Conservation (phyloP, 331 rosid species). For the Cydonia oblonga region DNA sequence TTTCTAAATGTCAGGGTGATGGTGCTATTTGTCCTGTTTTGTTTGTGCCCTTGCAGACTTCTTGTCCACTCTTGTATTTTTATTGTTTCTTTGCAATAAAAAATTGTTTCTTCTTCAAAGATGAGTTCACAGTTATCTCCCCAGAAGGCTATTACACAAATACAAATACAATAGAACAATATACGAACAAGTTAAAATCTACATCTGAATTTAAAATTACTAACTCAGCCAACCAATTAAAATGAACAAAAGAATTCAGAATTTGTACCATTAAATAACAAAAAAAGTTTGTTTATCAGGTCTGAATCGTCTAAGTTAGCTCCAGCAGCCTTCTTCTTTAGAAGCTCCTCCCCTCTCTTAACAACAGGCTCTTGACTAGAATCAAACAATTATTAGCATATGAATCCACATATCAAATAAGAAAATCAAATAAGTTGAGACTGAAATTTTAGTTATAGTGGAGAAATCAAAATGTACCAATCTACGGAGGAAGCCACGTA, state of each 20-base stretch:
- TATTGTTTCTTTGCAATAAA: too few relatives aligned
- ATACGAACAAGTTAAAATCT: neutral
- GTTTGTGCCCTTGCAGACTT: too few relatives aligned
- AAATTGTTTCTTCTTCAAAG: neutral
- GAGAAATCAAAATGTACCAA: constrained; percentile 39
- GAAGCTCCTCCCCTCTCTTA: constrained; percentile 90
- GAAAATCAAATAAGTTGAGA: neutral
- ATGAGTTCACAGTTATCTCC: neutral
- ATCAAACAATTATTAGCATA: constrained; percentile 29
- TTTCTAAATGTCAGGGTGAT: too few relatives aligned
- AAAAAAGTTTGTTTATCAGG: constrained; percentile 62
- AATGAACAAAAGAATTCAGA: constrained; percentile 2
- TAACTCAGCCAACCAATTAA: neutral
- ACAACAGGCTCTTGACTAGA: constrained; percentile 81
- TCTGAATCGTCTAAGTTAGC: constrained; percentile 69
- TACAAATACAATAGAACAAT: neutral
- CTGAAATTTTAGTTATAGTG: neutral
- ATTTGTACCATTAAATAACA: constrained; percentile 71
- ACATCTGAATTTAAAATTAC: neutral
- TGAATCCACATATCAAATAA: constrained; percentile 23
- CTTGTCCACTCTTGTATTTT: too few relatives aligned
- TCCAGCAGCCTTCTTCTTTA: constrained; percentile 81
- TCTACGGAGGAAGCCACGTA: constrained; percentile 69
- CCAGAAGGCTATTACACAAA: neutral
- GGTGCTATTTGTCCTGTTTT: too few relatives aligned